A percentile compares a stretch with the other conserved stretches of the same genome.
phyloP scores from a whole-genome alignment of 139 green algal species.

The Chlamydomonas sp. region DNA sequence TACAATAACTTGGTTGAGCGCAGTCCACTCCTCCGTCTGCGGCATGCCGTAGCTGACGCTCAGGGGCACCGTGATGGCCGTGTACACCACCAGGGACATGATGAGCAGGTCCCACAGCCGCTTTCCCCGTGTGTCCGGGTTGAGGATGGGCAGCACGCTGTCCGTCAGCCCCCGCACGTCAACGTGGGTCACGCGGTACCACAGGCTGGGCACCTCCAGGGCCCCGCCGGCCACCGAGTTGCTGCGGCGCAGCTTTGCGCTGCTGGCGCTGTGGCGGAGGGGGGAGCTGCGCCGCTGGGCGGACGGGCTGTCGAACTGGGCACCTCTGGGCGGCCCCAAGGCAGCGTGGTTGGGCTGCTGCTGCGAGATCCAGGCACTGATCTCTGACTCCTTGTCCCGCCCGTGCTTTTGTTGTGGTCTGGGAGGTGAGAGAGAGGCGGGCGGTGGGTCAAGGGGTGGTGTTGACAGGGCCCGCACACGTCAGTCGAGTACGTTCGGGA shows the following conservation, averaged over 20 bases:
- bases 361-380: too few relatives aligned
- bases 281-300: too few relatives aligned
- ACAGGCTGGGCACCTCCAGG: background rate
- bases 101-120: constrained; percentile 1
- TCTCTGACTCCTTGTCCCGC: too few relatives aligned
- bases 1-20: background rate
- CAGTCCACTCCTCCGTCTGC: background rate
- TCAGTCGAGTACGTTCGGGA: too few relatives aligned
- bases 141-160: constrained; percentile 16
- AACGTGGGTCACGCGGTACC: constrained; percentile 1
- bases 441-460: too few relatives aligned
- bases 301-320: too few relatives aligned
- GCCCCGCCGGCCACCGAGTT: background rate
- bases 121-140: background rate
- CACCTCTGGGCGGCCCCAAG: too few relatives aligned
- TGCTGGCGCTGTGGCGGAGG: too few relatives aligned
- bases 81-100: constrained; percentile 26
- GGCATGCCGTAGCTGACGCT: constrained; percentile 30
- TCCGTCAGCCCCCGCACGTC: constrained; percentile 3
- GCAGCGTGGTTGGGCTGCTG: too few relatives aligned
- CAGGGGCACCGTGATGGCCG: constrained; percentile 30
- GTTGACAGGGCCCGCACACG: too few relatives aligned
- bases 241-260: background rate
- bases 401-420: too few relatives aligned
- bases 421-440: too few relatives aligned